Evolutionary conservation across 1,139 yeast species (phyloP).

Genomic region (Yamadazyma conglobata): DNA sequence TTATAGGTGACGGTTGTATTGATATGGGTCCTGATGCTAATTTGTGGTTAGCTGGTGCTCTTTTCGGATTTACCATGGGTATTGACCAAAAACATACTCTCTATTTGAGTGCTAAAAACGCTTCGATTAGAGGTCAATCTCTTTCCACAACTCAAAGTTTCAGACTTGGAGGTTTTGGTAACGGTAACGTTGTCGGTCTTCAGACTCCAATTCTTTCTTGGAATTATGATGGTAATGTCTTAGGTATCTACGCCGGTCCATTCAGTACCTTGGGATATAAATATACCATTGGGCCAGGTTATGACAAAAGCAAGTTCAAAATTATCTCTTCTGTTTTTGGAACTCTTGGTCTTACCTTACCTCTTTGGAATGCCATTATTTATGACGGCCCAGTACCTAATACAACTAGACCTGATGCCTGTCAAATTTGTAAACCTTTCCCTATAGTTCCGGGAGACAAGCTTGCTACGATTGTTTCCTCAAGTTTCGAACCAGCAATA

Average conservation of each 20-base stretch:
- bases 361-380: constrained; percentile 8
- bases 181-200: constrained; percentile 25
- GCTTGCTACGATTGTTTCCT: too few relatives aligned
- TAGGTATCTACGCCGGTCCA: constrained; percentile 10
- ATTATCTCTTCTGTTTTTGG: constrained; percentile 14
- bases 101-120: constrained; percentile 17
- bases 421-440: neutral
- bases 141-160: constrained; percentile 16
- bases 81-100: constrained; percentile 17
- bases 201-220: constrained; percentile 13
- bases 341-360: constrained; percentile 13
- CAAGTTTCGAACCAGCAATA: too few relatives aligned
- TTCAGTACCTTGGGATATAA: constrained; percentile 9
- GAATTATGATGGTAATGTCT: constrained; percentile 9
- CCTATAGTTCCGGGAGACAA: constrained; percentile 2
- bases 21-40: constrained; percentile 19
- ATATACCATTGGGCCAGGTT: constrained; percentile 26
- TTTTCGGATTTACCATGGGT: constrained; percentile 11
- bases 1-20: constrained; percentile 26
- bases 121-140: constrained; percentile 18
- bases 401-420: constrained; percentile 1
- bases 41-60: constrained; percentile 17
- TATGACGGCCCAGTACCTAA: constrained; percentile 6
- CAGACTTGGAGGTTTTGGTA: constrained; percentile 25
- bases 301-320: constrained; percentile 13